A percentile compares a stretch with the other conserved stretches of the same genome.
Evolutionary conservation across 2,329 filamentous ascomycete species (phyloP).

Genomic region (Chalaropsis ovoidea): DNA sequence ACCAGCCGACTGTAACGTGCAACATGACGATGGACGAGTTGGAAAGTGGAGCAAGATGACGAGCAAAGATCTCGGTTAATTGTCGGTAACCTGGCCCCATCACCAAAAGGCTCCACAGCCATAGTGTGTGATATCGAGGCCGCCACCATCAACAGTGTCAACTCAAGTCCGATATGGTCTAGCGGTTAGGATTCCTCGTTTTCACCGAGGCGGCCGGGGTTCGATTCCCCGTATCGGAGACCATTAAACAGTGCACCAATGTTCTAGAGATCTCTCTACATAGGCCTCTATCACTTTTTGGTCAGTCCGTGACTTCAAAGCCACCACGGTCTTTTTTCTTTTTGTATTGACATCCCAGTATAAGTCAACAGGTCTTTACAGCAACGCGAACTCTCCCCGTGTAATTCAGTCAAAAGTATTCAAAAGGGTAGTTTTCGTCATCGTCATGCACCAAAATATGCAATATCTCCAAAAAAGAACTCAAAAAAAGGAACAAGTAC

Average conservation of each 20-base stretch:
- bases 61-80: background rate
- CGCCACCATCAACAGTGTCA: too few species aligned
- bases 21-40: constrained; percentile 4
- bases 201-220: constrained; percentile 26
- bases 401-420: background rate
- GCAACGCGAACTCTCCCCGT: background rate
- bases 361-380: background rate
- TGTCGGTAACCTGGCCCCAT: background rate
- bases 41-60: background rate
- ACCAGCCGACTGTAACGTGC: background rate
- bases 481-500: background rate
- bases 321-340: background rate
- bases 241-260: background rate
- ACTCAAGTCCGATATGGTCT: constrained; percentile 23
- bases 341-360: background rate
- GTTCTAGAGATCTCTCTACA: background rate
- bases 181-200: constrained; percentile 26
- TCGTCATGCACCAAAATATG: constrained; percentile 1
- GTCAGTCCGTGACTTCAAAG: too few species aligned
- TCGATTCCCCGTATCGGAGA: constrained; percentile 26
- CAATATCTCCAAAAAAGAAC: constrained; percentile 1
- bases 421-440: background rate
- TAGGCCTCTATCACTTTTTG: too few species aligned
- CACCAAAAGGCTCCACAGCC: background rate
- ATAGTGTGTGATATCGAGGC: too few species aligned